phyloP scores from a whole-genome alignment of 2,329 filamentous ascomycete species.

The Exutisphaerella laricina region DNA sequence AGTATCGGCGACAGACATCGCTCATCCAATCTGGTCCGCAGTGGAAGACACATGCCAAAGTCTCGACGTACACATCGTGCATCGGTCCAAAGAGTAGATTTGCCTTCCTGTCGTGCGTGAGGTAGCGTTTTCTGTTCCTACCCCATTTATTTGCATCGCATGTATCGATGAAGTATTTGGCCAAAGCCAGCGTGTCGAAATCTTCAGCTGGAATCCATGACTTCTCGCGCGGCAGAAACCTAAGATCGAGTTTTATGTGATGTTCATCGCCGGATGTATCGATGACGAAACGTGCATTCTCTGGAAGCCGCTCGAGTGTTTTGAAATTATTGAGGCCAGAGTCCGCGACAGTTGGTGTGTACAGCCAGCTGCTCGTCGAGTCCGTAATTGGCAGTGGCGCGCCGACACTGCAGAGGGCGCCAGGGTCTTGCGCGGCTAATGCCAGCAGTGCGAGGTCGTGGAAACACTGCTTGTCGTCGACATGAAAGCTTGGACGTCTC shows the following conservation, averaged over 20 bases:
- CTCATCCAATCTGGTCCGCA: constrained; percentile 38
- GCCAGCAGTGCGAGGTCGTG: constrained; percentile 38
- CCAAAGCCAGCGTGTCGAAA: constrained; percentile 25
- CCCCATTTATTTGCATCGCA: constrained; percentile 30
- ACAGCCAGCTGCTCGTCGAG: constrained; percentile 25
- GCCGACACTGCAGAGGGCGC: constrained; percentile 37
- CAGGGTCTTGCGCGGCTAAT: constrained; percentile 38
- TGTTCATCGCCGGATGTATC: constrained; percentile 33
- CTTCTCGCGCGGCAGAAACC: constrained; percentile 33
- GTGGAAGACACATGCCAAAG: constrained; percentile 37
- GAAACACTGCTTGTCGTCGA: constrained; percentile 38
- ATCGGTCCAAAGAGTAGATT: constrained; percentile 36
- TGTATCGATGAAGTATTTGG: constrained; percentile 32
- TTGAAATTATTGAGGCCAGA: constrained; percentile 32
- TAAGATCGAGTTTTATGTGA: constrained; percentile 37
- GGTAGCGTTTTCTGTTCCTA: constrained; percentile 31
- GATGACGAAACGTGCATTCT: constrained; percentile 17
- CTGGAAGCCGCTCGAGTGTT: constrained; percentile 27
- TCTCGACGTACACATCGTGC: constrained; percentile 40
- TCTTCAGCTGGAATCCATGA: constrained; percentile 17
- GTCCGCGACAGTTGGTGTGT: constrained; percentile 31
- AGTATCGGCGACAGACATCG: constrained; percentile 32
- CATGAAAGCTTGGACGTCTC: constrained; percentile 20
- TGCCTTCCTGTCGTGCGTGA: constrained; percentile 25
- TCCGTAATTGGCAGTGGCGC: constrained; percentile 26